Conservation (phyloP, 257 asterid species). For the Solanum dulcamara region DNA sequence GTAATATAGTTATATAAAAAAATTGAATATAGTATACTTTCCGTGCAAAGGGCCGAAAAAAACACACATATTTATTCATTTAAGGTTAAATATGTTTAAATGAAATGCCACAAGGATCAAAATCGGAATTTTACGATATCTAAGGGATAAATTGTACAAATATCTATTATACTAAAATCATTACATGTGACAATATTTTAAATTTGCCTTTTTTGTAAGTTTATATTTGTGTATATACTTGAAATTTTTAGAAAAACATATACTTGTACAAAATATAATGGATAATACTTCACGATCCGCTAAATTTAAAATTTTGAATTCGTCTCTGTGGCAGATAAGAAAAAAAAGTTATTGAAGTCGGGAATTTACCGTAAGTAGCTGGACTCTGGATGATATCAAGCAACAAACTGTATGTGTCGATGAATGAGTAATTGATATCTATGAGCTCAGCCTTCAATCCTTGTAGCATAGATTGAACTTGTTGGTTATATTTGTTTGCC, state of each 20-base stretch:
- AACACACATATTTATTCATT: background rate
- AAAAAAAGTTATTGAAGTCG: background rate
- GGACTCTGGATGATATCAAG: slow-evolving; percentile 32
- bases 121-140: no score
- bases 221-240: background rate
- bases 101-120: background rate
- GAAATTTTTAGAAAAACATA: no score
- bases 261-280: background rate
- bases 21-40: background rate
- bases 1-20: background rate
- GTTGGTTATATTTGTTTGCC: slow-evolving; percentile 44
- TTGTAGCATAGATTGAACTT: slow-evolving; percentile 29
- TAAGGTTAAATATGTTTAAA: background rate
- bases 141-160: background rate
- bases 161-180: background rate
- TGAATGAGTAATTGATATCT: slow-evolving; percentile 40
- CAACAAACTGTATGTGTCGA: slow-evolving; percentile 35
- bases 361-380: slow-evolving; percentile 36
- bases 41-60: background rate
- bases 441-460: slow-evolving; percentile 29
- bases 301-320: no score
- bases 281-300: background rate
- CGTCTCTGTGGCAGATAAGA: background rate
- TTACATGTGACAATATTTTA: background rate
- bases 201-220: background rate